Base-by-base conservation (phyloP, 352 stramenopile species). In the Chrysophaeum taylorii region DNA sequence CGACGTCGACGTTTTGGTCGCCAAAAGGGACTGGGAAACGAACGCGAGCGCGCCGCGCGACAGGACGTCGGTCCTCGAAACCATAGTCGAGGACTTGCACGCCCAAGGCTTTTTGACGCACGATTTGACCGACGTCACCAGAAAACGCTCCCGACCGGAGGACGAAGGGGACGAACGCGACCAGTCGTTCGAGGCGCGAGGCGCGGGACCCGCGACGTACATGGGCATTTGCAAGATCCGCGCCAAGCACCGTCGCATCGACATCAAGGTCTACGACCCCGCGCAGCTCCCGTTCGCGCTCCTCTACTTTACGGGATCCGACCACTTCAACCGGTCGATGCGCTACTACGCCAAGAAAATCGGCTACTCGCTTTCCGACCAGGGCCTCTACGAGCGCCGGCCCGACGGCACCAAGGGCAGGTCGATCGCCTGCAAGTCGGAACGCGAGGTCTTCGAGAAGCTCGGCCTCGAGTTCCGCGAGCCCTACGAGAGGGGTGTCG, bases 241-340 rank as follows among this genome's bases (percentile, higher is more conserved):
- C 25, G 52, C 84, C 18, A 81, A 76, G 0, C 78, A 85, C 73
- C 86, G 87, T 2, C 84, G 87, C 0, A 57, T 93, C 14, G 85
- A 93, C 41, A 87, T 93, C 74, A 93, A 92, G 71, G 80, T 92
- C 42, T 93, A 92, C 64, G 85, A 86, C 41, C 83, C 85, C 0
- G 76, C 81, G 0, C 87, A 79, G 37, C 92, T 89, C 63, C 82
- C 85, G 1, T 91, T 90, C 70, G 86, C 86, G 27, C 75, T 90
- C 25, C 64, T 93, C 31, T 92, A 92, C 70, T 93, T 93, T 71
- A 93, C 87, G 0, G 86, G 86, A 37, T 91, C 84, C 71, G 87
- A 92, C 73, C 86, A 92, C 63, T 93, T 92, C 64, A 93, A 93
- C 69, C 80, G 71, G 12, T 91, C 84, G 36, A 90, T 93, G 82